Percentiles rank a stretch among this genome's conserved stretches.
Evolutionary conservation across 176 grass and related monocot species (phyloP).

Genomic region (Cocos nucifera): DNA sequence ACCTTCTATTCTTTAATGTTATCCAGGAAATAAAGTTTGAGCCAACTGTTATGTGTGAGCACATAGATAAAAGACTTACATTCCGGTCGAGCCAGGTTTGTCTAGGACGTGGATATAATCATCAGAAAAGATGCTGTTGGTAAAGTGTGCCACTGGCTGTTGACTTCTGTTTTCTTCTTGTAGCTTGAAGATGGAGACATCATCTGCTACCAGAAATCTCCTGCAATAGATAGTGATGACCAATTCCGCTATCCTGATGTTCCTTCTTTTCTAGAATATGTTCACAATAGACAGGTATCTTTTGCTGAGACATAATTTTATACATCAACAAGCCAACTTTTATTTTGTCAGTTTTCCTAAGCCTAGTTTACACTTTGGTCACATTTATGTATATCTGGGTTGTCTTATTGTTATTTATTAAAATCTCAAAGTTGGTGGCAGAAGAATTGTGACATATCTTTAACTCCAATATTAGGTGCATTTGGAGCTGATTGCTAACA

Average conservation of each 20-base stretch:
- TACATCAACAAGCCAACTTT: no score
- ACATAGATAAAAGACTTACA: constrained; percentile 61
- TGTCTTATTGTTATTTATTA: no score
- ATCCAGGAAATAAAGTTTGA: constrained; percentile 88
- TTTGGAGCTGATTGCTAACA: no score
- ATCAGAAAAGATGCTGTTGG: no score
- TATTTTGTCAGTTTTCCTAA: background rate
- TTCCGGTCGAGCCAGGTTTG: constrained; percentile 70
- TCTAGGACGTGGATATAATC: background rate
- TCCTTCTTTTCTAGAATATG: constrained; percentile 86
- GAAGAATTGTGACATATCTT: no score
- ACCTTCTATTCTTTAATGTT: constrained; percentile 11
- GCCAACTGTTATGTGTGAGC: constrained; percentile 73
- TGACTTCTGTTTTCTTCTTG: constrained; percentile 7
- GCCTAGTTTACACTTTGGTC: background rate
- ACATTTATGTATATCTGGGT: no score
- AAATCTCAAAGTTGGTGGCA: no score
- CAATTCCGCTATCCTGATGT: constrained; percentile 64
- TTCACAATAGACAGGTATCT: constrained; percentile 83
- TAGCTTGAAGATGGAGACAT: constrained; percentile 97
- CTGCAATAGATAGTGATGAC: constrained; percentile 28
- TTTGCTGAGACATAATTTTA: no score
- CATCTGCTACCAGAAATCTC: constrained; percentile 61
- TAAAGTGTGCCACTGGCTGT: no score
- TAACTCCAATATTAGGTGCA: no score